These are phyloP conservation scores for Fusarium sp. DNA, from an alignment of 2,329 filamentous ascomycete species.

Conservation along the genomic window DNA sequence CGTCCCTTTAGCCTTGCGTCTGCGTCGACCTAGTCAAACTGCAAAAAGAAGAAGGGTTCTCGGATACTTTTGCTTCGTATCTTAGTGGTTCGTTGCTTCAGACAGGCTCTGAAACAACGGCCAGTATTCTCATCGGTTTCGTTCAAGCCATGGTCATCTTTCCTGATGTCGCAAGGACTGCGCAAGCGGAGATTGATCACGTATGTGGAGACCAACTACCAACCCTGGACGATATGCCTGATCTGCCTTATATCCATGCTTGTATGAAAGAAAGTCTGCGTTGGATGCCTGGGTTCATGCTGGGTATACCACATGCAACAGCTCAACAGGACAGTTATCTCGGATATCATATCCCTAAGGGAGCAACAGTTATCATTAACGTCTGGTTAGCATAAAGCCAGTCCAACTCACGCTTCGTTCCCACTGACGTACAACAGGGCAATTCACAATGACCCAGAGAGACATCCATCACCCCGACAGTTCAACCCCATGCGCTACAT, in stretches of 20 bases:
- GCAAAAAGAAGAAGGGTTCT: neutral
- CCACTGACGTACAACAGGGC: neutral
- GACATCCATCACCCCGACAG: neutral
- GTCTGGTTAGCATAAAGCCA: neutral
- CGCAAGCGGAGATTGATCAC: neutral
- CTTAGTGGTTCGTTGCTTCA: neutral
- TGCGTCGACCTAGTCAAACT: neutral
- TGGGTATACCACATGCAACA: neutral
- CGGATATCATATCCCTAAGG: neutral
- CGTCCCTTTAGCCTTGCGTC: rapidly evolving
- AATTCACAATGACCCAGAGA: neutral
- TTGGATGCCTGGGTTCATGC: neutral
- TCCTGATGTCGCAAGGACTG: neutral
- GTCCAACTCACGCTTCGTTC: rapidly evolving
- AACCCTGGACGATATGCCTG: rapidly evolving
- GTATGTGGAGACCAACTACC: neutral
- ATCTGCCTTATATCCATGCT: neutral
- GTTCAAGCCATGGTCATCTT: neutral
- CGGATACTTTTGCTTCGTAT: neutral
- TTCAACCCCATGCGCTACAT: neutral
- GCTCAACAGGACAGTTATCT: neutral
- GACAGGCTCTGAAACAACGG: neutral
- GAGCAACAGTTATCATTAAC: neutral
- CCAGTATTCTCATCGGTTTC: neutral
- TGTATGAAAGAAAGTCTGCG: neutral